Evolutionary conservation across 2,329 filamentous ascomycete genomes (phyloP).

Genomic region (Cryphonectria japonica): DNA sequence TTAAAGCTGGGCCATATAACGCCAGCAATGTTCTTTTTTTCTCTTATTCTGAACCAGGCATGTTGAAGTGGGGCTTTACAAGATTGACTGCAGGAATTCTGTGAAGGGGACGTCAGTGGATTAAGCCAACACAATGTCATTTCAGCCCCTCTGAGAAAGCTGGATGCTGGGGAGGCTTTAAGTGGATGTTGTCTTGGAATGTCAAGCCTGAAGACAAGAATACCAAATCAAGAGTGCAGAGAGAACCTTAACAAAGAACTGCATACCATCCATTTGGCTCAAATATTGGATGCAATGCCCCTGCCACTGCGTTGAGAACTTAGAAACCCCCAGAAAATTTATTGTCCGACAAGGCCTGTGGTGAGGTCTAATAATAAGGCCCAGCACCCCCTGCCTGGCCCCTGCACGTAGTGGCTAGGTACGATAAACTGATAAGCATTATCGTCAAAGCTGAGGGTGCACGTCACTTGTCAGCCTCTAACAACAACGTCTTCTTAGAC

Average conservation of each 20-base stretch:
- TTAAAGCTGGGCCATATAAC: background rate
- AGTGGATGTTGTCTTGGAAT: too few species aligned
- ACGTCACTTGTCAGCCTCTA: conserved; percentile 5
- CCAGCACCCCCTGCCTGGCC: background rate
- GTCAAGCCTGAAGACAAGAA: too few species aligned
- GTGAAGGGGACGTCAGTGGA: background rate
- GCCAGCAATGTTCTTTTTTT: background rate
- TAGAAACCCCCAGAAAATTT: too few species aligned
- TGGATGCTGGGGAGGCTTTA: too few species aligned
- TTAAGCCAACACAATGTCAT: background rate
- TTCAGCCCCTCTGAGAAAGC: background rate
- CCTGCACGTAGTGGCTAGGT: background rate
- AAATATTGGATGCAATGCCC: background rate
- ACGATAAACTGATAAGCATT: background rate
- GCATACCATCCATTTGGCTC: background rate
- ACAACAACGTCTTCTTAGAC: background rate
- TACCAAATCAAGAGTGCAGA: background rate
- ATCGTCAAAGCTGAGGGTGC: background rate
- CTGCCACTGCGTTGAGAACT: too few species aligned
- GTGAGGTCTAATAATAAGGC: background rate
- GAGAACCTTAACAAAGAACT: background rate
- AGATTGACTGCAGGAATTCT: background rate
- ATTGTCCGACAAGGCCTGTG: too few species aligned
- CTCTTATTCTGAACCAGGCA: background rate
- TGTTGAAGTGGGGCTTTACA: background rate